A percentile compares a stretch with the other conserved stretches of the same genome.
Evolutionary conservation across 495 filamentous ascomycete species (phyloP).

Genomic region (Copromyces sp.): DNA sequence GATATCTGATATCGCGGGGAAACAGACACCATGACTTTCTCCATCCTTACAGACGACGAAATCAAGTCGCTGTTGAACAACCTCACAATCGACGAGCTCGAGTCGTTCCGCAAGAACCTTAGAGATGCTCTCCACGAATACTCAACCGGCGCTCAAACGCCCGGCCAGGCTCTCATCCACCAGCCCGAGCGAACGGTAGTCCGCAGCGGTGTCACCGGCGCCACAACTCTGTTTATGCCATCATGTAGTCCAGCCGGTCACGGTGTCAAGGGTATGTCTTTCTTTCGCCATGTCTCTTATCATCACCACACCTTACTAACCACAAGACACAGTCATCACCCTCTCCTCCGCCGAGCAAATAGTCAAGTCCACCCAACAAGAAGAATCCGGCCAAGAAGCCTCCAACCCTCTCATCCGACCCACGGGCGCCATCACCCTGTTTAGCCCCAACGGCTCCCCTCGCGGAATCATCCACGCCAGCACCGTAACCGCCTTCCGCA

Average conservation of each 20-base stretch:
- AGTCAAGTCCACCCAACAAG: not conserved
- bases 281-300: not conserved
- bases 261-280: constrained; percentile 38
- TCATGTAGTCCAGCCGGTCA: constrained; percentile 43
- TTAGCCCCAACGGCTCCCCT: constrained; percentile 53
- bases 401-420: constrained; percentile 45
- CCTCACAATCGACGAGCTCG: constrained; percentile 58
- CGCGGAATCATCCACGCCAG: constrained; percentile 74
- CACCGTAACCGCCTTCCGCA: constrained; percentile 87
- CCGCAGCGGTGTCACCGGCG: constrained; percentile 51
- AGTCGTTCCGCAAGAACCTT: constrained; percentile 55
- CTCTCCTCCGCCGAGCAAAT: constrained; percentile 15
- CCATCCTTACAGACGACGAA: constrained; percentile 62
- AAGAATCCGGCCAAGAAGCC: constrained; percentile 8
- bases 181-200: constrained; percentile 72
- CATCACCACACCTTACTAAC: not conserved
- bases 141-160: constrained; percentile 54
- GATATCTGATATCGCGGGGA: not conserved
- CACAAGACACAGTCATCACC: constrained; percentile 24
- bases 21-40: constrained; percentile 53
- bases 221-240: constrained; percentile 90
- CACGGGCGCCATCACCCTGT: constrained; percentile 66
- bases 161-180: constrained; percentile 38
- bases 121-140: constrained; percentile 70
- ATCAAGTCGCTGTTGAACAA: constrained; percentile 60